Conservation (phyloP, 2,329 filamentous ascomycete species). For the Dactylellina drechsleri region DNA sequence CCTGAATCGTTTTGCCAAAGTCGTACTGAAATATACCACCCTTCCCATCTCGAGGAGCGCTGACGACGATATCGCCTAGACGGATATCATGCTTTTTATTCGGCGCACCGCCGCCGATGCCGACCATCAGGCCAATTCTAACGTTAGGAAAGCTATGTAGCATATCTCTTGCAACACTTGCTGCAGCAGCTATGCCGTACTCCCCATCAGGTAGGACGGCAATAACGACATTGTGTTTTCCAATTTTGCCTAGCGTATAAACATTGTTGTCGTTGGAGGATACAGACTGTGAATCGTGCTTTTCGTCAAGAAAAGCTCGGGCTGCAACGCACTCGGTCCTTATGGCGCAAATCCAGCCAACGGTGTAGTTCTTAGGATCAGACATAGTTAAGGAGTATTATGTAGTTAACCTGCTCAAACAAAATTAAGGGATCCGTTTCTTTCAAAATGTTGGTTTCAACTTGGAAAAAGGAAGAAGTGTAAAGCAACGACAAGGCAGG, state of each 20-base stretch:
- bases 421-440: no score
- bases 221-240: constrained; percentile 28
- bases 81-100: constrained; percentile 47
- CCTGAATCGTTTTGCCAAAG: constrained; percentile 35
- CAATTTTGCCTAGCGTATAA: constrained; percentile 25
- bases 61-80: constrained; percentile 40
- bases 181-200: constrained; percentile 13
- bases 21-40: constrained; percentile 48
- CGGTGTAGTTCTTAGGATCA: constrained; percentile 57
- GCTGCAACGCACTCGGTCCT: constrained; percentile 60
- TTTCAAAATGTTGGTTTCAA: no score
- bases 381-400: background rate
- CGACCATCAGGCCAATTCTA: constrained; percentile 24
- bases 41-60: background rate
- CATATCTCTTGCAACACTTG: constrained; percentile 22
- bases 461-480: no score
- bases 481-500: no score
- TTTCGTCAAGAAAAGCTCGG: constrained; percentile 59
- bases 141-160: constrained; percentile 28
- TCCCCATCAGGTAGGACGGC: constrained; percentile 8
- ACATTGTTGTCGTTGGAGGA: constrained; percentile 9
- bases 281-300: constrained; percentile 55
- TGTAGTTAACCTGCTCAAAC: no score
- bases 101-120: constrained; percentile 26
- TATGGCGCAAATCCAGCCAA: constrained; percentile 61